Evolutionary conservation across 2,329 filamentous ascomycete species (phyloP).

Genomic region (Phaeophleospora eucalypticola): DNA sequence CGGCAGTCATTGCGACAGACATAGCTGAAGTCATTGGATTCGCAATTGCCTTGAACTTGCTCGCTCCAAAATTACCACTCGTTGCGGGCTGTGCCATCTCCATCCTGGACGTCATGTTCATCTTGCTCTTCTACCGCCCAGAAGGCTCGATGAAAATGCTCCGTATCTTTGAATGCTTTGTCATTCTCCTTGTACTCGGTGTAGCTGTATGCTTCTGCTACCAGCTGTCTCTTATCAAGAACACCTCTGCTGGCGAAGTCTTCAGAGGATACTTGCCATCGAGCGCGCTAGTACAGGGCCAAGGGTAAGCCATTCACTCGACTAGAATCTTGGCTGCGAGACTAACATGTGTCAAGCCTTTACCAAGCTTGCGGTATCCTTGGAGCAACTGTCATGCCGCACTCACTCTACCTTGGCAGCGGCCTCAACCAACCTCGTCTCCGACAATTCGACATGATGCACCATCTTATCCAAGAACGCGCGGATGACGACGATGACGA

Average conservation of each 20-base stretch:
- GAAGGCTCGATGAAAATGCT: conserved; percentile 55
- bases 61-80: conserved; percentile 57
- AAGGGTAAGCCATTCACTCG: conserved; percentile 42
- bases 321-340: not conserved
- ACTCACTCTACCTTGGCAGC: conserved; percentile 64
- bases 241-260: conserved; percentile 55
- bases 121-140: conserved; percentile 63
- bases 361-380: conserved; percentile 74
- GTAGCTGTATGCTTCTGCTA: conserved; percentile 69
- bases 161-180: conserved; percentile 61
- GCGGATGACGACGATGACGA: conserved; percentile 26
- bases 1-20: conserved; percentile 56
- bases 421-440: conserved; percentile 66
- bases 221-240: conserved; percentile 59
- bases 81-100: conserved; percentile 66
- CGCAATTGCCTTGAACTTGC: conserved; percentile 64
- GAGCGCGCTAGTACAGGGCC: conserved; percentile 52
- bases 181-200: conserved; percentile 60
- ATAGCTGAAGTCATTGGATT: conserved; percentile 65
- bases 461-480: conserved; percentile 47
- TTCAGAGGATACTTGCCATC: conserved; percentile 65
- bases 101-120: conserved; percentile 64
- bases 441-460: conserved; percentile 57
- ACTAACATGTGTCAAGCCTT: conserved; percentile 36
- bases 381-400: conserved; percentile 71